Evolutionary conservation across 257 asterid genomes (phyloP), one percentile per base, ranked within the genome.

Genomic region (Mitragyna speciosa): DNA sequence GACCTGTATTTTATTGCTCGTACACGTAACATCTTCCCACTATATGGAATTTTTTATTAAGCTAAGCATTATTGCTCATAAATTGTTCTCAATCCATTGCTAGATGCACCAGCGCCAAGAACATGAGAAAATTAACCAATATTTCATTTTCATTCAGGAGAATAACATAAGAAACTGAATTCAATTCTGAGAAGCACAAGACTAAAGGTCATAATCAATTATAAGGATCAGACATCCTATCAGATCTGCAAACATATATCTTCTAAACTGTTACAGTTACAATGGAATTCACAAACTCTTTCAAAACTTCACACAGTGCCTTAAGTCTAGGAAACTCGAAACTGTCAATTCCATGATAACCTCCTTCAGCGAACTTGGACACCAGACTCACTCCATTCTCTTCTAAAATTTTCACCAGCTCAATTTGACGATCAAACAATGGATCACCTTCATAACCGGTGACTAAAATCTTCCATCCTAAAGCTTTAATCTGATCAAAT

Each of bases 391-490:
- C 59, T 33, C 51, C 75, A 5, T 22, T 16, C n/a, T 49, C 75
- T 69, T 80, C 83, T 33, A 80, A 33, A 12, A 58, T 51, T 70
- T 73, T 80, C 6, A n/a, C 79, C 17, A 80, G 24, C 48, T 80
- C 83, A 33, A 64, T 12, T 52, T 80, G 83, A 31, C 79, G 72
- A 65, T 73, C 83, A 24, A 73, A 31, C 69, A 73, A 5, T 14
- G 75, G 47, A 73, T 80, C 83, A 0, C 75, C 79, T 15, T 24
- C 16, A 33, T 54, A 72, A 1, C 61, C 75, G 0, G 67, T 51
- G 11, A 80, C 51, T 61, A 80, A 64, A 72, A 80, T 73, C 83
- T 73, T 80, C 83, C 79, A 80, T 72, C 79, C 79, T 52, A 80
- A 65, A 80, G 39, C 69, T 51, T 80, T 80, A 0, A 80, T 64